These are phyloP conservation scores for Escovopsis weberi DNA, from an alignment of 2,329 filamentous ascomycete genomes.

Conservation along the genomic window DNA sequence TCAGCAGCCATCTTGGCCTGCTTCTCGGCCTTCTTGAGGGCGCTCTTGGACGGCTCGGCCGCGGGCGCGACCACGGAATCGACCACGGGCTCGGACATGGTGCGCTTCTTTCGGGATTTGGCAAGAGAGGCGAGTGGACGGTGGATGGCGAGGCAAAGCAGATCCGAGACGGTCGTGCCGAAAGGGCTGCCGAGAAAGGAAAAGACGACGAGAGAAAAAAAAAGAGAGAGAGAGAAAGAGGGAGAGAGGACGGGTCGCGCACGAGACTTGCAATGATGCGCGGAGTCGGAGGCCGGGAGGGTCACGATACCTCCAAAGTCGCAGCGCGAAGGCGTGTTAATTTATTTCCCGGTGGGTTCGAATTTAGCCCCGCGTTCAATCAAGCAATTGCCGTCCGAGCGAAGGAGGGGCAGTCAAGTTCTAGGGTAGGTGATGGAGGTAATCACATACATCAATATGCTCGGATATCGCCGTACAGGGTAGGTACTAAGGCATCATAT, in stretches of 20 bases:
- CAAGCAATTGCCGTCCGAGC: not conserved
- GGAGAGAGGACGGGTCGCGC: not conserved
- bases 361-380: not conserved
- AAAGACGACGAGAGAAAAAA: not conserved
- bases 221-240: not conserved
- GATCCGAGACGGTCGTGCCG: slow-evolving; percentile 1
- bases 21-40: slow-evolving; percentile 52
- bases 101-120: not conserved
- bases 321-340: not conserved
- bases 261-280: not conserved
- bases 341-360: not conserved
- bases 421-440: too few species aligned
- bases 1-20: slow-evolving; percentile 45
- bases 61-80: slow-evolving; percentile 16
- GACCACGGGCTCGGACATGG: not conserved
- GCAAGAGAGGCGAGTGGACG: not conserved
- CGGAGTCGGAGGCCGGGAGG: slow-evolving; percentile 2
- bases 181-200: slow-evolving; percentile 2
- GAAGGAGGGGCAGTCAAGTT: too few species aligned
- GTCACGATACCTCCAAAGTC: not conserved
- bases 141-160: too few species aligned
- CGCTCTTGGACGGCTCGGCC: slow-evolving; percentile 40
- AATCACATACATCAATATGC: too few species aligned
- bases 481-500: too few species aligned
- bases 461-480: too few species aligned